Conservation (phyloP, 2,329 filamentous ascomycete species). For the Botryotinia globosa region DNA sequence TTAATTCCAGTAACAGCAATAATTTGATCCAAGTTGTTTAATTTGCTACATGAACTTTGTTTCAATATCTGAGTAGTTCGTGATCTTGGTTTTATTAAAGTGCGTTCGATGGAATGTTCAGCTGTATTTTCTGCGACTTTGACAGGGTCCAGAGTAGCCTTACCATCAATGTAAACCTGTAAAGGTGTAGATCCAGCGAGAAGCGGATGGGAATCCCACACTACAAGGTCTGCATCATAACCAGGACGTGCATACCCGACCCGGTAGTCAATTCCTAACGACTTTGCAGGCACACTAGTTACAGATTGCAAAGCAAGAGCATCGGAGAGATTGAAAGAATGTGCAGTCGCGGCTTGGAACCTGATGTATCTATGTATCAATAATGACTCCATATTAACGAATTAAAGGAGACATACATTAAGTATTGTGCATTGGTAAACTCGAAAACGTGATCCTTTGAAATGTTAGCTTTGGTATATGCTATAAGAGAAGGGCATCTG, state of each 20-base stretch:
- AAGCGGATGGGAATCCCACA: constrained; percentile 50
- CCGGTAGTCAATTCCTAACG: constrained; percentile 44
- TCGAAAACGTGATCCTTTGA: constrained; percentile 39
- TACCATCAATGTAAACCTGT: constrained; percentile 50
- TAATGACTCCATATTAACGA: background rate
- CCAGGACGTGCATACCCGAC: constrained; percentile 46
- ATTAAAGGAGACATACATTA: constrained; percentile 36
- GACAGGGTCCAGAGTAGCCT: constrained; percentile 39
- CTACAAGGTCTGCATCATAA: constrained; percentile 50
- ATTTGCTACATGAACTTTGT: constrained; percentile 21
- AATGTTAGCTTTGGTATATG: constrained; percentile 4
- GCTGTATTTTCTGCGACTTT: constrained; percentile 37
- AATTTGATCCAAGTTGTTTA: constrained; percentile 24
- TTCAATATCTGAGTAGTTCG: constrained; percentile 24
- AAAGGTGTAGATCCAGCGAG: constrained; percentile 46
- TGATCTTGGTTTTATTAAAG: constrained; percentile 22
- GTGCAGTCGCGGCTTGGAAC: constrained; percentile 43
- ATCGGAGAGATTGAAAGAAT: constrained; percentile 44
- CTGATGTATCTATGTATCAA: constrained; percentile 23
- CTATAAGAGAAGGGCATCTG: background rate
- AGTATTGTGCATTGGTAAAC: constrained; percentile 43
- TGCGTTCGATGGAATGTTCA: constrained; percentile 7
- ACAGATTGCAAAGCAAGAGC: constrained; percentile 45
- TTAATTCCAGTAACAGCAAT: constrained; percentile 43
- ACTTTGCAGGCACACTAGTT: constrained; percentile 46